A percentile compares a stretch with the other conserved stretches of the same genome.
Conservation (phyloP, 345 rosid genomes). For the Jatropha curcas region DNA sequence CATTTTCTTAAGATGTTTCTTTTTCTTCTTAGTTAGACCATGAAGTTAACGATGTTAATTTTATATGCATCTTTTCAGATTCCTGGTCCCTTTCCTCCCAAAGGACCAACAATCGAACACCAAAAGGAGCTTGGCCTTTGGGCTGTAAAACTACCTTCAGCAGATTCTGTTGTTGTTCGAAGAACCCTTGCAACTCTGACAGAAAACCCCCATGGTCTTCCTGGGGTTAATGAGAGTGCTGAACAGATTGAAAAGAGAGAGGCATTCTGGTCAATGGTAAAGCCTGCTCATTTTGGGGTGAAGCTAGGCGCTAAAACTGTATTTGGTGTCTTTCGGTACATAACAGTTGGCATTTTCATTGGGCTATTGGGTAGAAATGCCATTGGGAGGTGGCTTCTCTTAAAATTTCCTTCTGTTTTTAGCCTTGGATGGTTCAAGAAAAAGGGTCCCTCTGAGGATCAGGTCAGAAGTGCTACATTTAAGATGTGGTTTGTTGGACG, state of each 20-base stretch:
- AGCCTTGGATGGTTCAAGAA: slow-evolving; percentile 81
- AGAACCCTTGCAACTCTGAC: slow-evolving; percentile 65
- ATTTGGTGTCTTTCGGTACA: slow-evolving; percentile 47
- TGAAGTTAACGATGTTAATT: not conserved
- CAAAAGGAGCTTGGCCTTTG: slow-evolving; percentile 74
- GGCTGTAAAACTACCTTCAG: slow-evolving; percentile 82
- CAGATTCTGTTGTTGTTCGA: slow-evolving; percentile 75
- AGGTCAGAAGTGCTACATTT: slow-evolving; percentile 72
- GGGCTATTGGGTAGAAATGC: slow-evolving; percentile 53
- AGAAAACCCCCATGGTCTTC: slow-evolving; percentile 72
- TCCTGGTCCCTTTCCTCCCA: slow-evolving; percentile 65
- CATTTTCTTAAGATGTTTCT: not conserved
- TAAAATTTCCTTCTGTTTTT: slow-evolving; percentile 78
- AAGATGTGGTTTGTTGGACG: slow-evolving; percentile 89
- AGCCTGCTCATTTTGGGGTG: slow-evolving; percentile 79
- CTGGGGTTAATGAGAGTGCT: slow-evolving; percentile 64
- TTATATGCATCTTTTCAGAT: slow-evolving; percentile 49
- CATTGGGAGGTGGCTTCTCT: slow-evolving; percentile 78
- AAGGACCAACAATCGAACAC: slow-evolving; percentile 58
- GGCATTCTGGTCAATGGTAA: slow-evolving; percentile 67
- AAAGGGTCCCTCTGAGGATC: slow-evolving; percentile 80
- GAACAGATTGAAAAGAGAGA: slow-evolving; percentile 55
- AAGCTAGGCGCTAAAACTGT: slow-evolving; percentile 66
- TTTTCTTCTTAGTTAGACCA: slow-evolving; percentile 3
- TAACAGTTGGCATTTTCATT: slow-evolving; percentile 56